Conservation (phyloP, 768 basidiomycete species). For the Phylloporus arenicola region DNA sequence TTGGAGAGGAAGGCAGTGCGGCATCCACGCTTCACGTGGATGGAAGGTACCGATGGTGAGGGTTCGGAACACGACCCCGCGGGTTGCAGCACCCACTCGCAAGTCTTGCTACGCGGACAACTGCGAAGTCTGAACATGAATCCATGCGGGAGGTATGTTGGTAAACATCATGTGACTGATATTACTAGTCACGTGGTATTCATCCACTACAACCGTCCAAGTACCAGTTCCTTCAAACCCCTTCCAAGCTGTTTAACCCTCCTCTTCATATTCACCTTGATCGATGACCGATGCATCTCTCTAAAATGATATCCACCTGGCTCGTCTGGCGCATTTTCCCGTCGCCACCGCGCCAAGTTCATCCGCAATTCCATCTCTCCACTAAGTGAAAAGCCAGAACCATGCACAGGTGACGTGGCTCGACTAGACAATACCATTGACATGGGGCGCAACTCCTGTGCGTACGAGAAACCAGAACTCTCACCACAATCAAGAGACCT, state of each 20-base stretch:
- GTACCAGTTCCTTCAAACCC: conserved; percentile 29
- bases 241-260: conserved; percentile 27
- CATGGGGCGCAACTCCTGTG: conserved; percentile 23
- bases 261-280: conserved; percentile 19
- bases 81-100: background rate
- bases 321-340: conserved; percentile 26
- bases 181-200: background rate
- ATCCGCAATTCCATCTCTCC: conserved; percentile 57
- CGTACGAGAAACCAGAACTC: conserved; percentile 14
- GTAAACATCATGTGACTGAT: conserved; percentile 4
- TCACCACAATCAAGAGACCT: conserved; percentile 30
- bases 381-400: conserved; percentile 49
- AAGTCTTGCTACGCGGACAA: background rate
- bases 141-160: background rate
- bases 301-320: conserved; percentile 29
- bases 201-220: conserved; percentile 20
- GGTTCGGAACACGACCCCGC: background rate
- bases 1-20: background rate
- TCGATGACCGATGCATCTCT: conserved; percentile 21
- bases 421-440: conserved; percentile 24
- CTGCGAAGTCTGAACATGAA: conserved; percentile 3
- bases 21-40: too few species aligned
- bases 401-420: conserved; percentile 11
- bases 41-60: background rate
- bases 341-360: conserved; percentile 41